phyloP scores from a whole-genome alignment of 1,284 basidiomycete genomes.

The Boletellus deceptivus region DNA sequence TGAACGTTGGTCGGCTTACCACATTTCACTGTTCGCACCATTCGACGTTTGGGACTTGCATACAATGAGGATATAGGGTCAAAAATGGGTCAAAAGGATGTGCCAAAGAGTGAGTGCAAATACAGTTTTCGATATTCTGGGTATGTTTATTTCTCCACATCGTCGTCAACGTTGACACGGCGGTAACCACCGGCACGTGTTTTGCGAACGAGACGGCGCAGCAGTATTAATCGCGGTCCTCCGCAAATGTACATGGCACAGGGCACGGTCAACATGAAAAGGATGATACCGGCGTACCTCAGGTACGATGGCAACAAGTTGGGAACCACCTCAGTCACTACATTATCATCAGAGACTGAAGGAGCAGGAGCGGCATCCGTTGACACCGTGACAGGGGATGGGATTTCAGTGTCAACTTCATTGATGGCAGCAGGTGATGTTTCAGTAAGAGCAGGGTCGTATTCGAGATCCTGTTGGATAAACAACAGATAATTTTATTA shows the following conservation, averaged over 20 bases:
- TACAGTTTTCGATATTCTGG: too few relatives aligned
- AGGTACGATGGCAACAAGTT: slow-evolving; percentile 29
- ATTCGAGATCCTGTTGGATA: slow-evolving; percentile 34
- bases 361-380: slow-evolving; percentile 4
- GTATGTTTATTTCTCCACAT: slow-evolving; percentile 48
- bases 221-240: slow-evolving; percentile 39
- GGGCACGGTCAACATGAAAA: slow-evolving; percentile 44
- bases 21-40: too few relatives aligned
- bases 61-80: too few relatives aligned
- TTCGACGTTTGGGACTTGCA: too few relatives aligned
- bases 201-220: slow-evolving; percentile 41
- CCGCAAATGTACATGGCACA: slow-evolving; percentile 60
- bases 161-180: slow-evolving; percentile 44
- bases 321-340: slow-evolving; percentile 20
- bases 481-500: slow-evolving; percentile 46
- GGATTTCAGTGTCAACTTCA: slow-evolving; percentile 10
- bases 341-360: slow-evolving; percentile 3
- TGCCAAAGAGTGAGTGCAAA: too few relatives aligned
- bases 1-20: too few relatives aligned
- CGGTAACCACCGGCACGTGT: slow-evolving; percentile 41
- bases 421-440: slow-evolving; percentile 11
- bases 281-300: slow-evolving; percentile 43
- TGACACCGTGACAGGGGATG: background rate
- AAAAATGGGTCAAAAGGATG: too few relatives aligned
- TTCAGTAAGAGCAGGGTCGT: slow-evolving; percentile 15